Evolutionary conservation across 495 filamentous ascomycete species (phyloP).

Genomic region (Amorphotheca resinae): DNA sequence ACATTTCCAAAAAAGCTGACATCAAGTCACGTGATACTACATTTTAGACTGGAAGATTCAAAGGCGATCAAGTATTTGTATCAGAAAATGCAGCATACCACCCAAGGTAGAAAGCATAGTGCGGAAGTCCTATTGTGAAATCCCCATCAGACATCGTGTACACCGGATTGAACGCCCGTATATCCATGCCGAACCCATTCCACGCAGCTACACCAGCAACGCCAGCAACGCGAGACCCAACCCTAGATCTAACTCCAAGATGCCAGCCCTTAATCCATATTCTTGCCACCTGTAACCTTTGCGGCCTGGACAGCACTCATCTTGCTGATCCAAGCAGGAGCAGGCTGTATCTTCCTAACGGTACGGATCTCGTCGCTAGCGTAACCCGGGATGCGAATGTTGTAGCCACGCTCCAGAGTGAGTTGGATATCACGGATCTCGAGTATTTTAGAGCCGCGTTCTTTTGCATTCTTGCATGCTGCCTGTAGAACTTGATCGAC

Average conservation of each 20-base stretch:
- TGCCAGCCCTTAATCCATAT: slow-evolving; percentile 25
- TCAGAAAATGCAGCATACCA: background rate
- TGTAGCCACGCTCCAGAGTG: slow-evolving; percentile 91
- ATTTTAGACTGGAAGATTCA: background rate
- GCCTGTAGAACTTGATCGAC: slow-evolving; percentile 78
- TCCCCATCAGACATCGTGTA: background rate
- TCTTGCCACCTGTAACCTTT: slow-evolving; percentile 56
- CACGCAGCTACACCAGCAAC: too few species aligned
- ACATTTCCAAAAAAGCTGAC: background rate
- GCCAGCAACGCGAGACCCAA: slow-evolving; percentile 1
- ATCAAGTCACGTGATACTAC: background rate
- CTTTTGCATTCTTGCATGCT: slow-evolving; percentile 85
- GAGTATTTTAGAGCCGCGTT: slow-evolving; percentile 73
- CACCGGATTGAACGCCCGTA: background rate
- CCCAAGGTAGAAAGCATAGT: background rate
- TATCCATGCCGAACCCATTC: slow-evolving; percentile 3
- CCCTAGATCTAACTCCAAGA: slow-evolving; percentile 1
- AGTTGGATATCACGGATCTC: slow-evolving; percentile 93
- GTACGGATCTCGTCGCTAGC: slow-evolving; percentile 87
- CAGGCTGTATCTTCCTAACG: slow-evolving; percentile 81
- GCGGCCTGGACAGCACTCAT: slow-evolving; percentile 91
- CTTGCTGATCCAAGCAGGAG: slow-evolving; percentile 81
- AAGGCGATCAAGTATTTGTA: background rate
- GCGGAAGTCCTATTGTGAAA: background rate
- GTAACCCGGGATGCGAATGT: slow-evolving; percentile 94